Percentiles rank a stretch among this genome's conserved stretches.
Conservation (phyloP, 257 asterid species). For the Jaltomata sinuosa region DNA sequence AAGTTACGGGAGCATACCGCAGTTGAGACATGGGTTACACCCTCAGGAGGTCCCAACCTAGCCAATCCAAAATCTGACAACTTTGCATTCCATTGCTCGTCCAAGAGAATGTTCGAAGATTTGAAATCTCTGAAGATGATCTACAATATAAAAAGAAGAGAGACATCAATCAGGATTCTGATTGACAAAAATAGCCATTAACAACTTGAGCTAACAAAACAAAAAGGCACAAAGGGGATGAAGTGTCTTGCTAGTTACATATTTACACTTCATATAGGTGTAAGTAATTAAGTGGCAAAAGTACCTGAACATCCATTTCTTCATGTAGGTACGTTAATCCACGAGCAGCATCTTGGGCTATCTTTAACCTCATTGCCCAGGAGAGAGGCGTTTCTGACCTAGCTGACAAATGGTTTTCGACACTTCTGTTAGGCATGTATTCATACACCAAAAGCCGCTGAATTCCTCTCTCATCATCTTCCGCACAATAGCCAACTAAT, state of each 20-base stretch:
- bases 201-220: not conserved
- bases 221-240: not conserved
- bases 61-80: constrained; percentile 48
- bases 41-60: constrained; percentile 44
- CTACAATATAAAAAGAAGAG: constrained; percentile 10
- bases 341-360: constrained; percentile 88
- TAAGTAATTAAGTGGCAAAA: not conserved
- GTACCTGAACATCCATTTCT: constrained; percentile 97
- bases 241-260: not conserved
- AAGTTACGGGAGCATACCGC: constrained; percentile 24
- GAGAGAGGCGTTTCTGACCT: constrained; percentile 57
- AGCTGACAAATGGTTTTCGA: constrained; percentile 69
- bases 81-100: constrained; percentile 40
- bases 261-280: not conserved
- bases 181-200: not conserved
- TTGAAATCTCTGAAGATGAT: constrained; percentile 42
- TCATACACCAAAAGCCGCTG: constrained; percentile 89
- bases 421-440: constrained; percentile 86
- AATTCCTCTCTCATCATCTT: constrained; percentile 96
- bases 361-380: constrained; percentile 80
- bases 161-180: not conserved
- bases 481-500: constrained; percentile 91
- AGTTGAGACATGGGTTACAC: constrained; percentile 43
- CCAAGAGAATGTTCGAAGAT: constrained; percentile 41
- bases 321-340: constrained; percentile 88